Evolutionary conservation across 2,329 filamentous ascomycete species (phyloP).

Genomic region (Aspergillus udagawae): DNA sequence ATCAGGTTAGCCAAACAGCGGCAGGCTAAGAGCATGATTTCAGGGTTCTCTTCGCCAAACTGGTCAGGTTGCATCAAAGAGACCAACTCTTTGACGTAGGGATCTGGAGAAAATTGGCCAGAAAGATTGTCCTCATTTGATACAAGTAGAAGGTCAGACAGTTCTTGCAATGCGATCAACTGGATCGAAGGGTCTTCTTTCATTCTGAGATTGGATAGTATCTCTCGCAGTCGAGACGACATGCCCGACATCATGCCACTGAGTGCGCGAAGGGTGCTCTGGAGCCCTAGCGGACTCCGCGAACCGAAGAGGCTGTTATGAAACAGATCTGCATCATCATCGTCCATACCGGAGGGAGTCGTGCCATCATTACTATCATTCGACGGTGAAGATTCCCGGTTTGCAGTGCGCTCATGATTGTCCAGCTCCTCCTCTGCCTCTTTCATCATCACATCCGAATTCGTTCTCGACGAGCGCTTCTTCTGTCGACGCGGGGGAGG

Average conservation of each 20-base stretch:
- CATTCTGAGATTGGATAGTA: slow-evolving; percentile 69
- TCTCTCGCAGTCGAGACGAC: slow-evolving; percentile 72
- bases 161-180: slow-evolving; percentile 84
- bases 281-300: slow-evolving; percentile 64
- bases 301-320: slow-evolving; percentile 60
- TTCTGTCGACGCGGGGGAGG: slow-evolving; percentile 46
- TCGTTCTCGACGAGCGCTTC: slow-evolving; percentile 50
- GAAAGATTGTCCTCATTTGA: slow-evolving; percentile 96
- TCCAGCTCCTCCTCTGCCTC: slow-evolving; percentile 58
- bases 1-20: slow-evolving; percentile 95
- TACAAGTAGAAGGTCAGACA: slow-evolving; percentile 88
- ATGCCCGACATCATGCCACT: slow-evolving; percentile 90
- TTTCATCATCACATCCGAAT: slow-evolving; percentile 68
- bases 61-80: slow-evolving; percentile 87
- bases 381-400: slow-evolving; percentile 54
- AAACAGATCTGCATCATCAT: slow-evolving; percentile 60
- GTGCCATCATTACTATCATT: slow-evolving; percentile 67
- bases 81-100: slow-evolving; percentile 93
- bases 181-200: slow-evolving; percentile 85
- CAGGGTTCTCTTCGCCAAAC: slow-evolving; percentile 82
- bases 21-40: slow-evolving; percentile 95
- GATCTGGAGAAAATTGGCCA: slow-evolving; percentile 89
- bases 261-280: slow-evolving; percentile 77
- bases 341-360: slow-evolving; percentile 48
- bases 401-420: slow-evolving; percentile 36